Conservation (phyloP, 2,329 filamentous ascomycete species). For the Penicillium sp. region DNA sequence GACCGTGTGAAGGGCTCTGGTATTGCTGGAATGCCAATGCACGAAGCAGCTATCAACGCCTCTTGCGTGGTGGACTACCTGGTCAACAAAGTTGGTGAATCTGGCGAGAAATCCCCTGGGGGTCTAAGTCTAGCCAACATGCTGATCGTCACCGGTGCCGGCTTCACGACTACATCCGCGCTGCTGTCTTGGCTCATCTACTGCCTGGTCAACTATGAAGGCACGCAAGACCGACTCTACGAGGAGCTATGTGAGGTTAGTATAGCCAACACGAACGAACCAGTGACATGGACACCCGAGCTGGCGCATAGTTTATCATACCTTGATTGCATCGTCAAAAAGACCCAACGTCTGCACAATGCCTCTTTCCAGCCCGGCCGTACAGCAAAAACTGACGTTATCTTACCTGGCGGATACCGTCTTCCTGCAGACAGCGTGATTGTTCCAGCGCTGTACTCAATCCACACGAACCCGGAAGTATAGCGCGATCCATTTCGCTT, state of each 20-base stretch:
- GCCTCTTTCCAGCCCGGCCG: constrained; percentile 67
- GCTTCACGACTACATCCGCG: constrained; percentile 64
- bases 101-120: constrained; percentile 58
- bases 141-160: constrained; percentile 61
- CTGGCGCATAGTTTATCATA: constrained; percentile 24
- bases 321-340: constrained; percentile 65
- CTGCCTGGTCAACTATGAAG: constrained; percentile 58
- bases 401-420: constrained; percentile 65
- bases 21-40: constrained; percentile 18
- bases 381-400: constrained; percentile 61
- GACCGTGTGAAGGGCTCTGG: constrained; percentile 16
- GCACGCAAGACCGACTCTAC: constrained; percentile 60
- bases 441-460: constrained; percentile 56
- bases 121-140: constrained; percentile 46
- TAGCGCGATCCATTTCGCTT: constrained; percentile 66
- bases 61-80: constrained; percentile 31
- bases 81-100: constrained; percentile 46
- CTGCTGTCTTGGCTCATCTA: constrained; percentile 65
- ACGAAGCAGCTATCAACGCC: constrained; percentile 20
- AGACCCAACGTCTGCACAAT: constrained; percentile 65
- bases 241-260: constrained; percentile 56
- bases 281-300: constrained; percentile 2
- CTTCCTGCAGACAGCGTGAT: constrained; percentile 60
- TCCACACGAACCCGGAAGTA: constrained; percentile 59
- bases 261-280: not conserved